Percentiles rank a stretch among this genome's conserved stretches.
These are phyloP conservation scores for Nemania serpens DNA, from an alignment of 2,329 filamentous ascomycete species.

Conservation along the genomic window DNA sequence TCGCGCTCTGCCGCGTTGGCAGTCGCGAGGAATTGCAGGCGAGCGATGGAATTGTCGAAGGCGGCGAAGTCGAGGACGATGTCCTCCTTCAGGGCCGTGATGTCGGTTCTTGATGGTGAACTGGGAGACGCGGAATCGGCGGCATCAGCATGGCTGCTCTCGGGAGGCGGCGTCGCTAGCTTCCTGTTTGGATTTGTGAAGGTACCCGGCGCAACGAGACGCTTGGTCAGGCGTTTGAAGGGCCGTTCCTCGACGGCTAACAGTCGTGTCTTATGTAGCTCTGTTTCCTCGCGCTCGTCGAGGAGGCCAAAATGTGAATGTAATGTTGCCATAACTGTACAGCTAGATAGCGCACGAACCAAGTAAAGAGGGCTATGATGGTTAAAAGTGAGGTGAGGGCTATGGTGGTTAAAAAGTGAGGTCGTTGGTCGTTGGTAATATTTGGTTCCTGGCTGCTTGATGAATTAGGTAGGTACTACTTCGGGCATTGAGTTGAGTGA, in stretches of 20 bases:
- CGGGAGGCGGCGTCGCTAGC: conserved; percentile 70
- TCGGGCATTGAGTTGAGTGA: too few relatives aligned
- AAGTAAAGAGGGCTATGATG: not conserved
- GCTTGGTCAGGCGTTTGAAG: conserved; percentile 86
- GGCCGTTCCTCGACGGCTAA: conserved; percentile 90
- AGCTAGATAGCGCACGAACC: not conserved
- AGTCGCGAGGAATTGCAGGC: conserved; percentile 83
- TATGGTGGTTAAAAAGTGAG: not conserved
- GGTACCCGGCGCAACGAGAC: conserved; percentile 71
- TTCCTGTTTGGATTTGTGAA: conserved; percentile 60
- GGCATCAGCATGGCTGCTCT: conserved; percentile 47
- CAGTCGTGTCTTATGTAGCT: conserved; percentile 85
- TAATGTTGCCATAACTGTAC: conserved; percentile 34
- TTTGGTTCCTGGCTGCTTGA: not conserved
- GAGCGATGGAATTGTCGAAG: conserved; percentile 83
- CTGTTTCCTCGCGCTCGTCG: conserved; percentile 76
- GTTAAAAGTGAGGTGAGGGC: not conserved
- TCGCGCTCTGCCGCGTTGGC: conserved; percentile 84
- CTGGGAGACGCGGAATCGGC: conserved; percentile 38
- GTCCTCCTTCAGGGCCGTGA: conserved; percentile 74
- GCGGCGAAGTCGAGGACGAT: conserved; percentile 85
- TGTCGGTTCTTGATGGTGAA: conserved; percentile 54
- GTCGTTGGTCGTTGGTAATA: not conserved
- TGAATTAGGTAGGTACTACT: too few relatives aligned
- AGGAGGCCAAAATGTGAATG: conserved; percentile 55